phyloP scores from a whole-genome alignment of 2,329 filamentous ascomycete genomes.

The Penicillium glabrum region DNA sequence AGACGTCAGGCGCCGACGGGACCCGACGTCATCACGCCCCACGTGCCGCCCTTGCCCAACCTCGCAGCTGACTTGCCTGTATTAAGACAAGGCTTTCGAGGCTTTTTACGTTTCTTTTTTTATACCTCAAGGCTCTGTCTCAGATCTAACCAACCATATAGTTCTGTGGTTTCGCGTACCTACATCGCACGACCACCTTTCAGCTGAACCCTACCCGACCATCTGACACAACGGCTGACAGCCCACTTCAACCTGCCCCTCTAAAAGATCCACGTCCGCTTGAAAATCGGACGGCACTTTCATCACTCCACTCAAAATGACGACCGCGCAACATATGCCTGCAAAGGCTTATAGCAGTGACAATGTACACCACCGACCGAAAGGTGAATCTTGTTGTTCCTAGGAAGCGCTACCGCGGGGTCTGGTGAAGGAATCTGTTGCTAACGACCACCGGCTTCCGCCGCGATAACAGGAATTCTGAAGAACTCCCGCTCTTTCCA shows the following conservation, averaged over 20 bases:
- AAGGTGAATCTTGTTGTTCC: slow-evolving; percentile 30
- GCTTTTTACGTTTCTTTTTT: not conserved
- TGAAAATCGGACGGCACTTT: slow-evolving; percentile 18
- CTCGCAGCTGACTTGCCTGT: slow-evolving; percentile 13
- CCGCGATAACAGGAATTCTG: slow-evolving; percentile 69
- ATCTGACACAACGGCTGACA: slow-evolving; percentile 10
- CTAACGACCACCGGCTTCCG: not conserved
- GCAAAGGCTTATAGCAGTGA: slow-evolving; percentile 34
- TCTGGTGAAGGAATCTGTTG: not conserved
- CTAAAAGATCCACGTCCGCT: slow-evolving; percentile 12
- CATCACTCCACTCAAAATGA: slow-evolving; percentile 14
- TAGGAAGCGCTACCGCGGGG: not conserved
- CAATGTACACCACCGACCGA: slow-evolving; percentile 40
- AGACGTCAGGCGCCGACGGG: slow-evolving; percentile 19
- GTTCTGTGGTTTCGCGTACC: not conserved
- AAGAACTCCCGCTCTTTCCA: slow-evolving; percentile 61
- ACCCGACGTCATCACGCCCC: slow-evolving; percentile 28
- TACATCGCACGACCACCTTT: not conserved
- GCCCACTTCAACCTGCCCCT: slow-evolving; percentile 10
- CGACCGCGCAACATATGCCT: slow-evolving; percentile 24
- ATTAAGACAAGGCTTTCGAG: not conserved
- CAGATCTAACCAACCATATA: not conserved
- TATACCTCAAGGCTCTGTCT: not conserved
- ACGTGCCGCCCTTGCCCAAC: slow-evolving; percentile 17
- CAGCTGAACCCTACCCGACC: not conserved